Percentiles rank a stretch among this genome's conserved stretches.
phyloP scores from a whole-genome alignment of 257 asterid species.

The Fraxinus excelsior region DNA sequence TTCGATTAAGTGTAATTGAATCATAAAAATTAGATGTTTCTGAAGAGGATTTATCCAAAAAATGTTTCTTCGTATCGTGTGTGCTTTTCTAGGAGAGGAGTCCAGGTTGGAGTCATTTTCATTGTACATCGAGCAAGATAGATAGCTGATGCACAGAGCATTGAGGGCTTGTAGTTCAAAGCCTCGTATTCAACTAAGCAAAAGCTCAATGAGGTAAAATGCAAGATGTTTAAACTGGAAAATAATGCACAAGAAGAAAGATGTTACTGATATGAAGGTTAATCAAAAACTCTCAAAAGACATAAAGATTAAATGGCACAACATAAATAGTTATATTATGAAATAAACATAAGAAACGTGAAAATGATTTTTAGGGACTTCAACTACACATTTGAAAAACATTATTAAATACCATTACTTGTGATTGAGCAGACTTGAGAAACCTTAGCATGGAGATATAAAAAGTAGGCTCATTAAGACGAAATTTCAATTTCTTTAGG shows the following conservation, averaged over 20 bases:
- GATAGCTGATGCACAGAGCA: too few species aligned
- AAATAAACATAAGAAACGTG: not conserved
- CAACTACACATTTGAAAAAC: not conserved
- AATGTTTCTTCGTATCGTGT: too few species aligned
- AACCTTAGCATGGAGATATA: slow-evolving; percentile 95
- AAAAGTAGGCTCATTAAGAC: slow-evolving; percentile 88
- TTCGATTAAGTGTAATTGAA: too few species aligned
- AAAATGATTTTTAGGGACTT: not conserved
- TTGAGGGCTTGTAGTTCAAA: too few species aligned
- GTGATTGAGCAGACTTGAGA: slow-evolving; percentile 84
- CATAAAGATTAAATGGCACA: not conserved
- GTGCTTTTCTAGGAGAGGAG: too few species aligned
- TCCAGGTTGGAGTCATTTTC: too few species aligned
- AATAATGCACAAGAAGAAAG: slow-evolving; percentile 9
- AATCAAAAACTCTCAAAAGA: not conserved
- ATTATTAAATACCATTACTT: slow-evolving; percentile 44
- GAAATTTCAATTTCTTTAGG: slow-evolving; percentile 71
- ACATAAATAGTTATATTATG: not conserved
- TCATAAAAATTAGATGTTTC: too few species aligned
- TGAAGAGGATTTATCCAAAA: too few species aligned
- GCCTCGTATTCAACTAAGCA: too few species aligned
- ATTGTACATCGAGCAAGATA: too few species aligned
- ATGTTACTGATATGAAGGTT: not conserved
- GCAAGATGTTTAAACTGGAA: slow-evolving; percentile 82
- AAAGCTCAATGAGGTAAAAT: slow-evolving; percentile 86